phyloP scores from a whole-genome alignment of 2,329 filamentous ascomycete genomes.

The Drechslera avenae region DNA sequence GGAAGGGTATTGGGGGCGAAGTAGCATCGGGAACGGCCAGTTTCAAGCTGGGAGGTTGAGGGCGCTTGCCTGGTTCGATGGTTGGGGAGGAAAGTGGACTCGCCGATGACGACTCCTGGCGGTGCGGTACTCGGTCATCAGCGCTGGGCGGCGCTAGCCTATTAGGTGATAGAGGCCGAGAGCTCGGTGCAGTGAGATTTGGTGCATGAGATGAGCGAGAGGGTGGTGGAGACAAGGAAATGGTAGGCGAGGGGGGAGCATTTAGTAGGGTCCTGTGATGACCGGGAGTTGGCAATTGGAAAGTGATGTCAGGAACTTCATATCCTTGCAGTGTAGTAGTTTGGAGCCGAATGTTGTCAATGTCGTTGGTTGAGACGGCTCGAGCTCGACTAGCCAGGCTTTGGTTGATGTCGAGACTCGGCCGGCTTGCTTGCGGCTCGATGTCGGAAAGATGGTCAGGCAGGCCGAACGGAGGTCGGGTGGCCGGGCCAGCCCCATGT shows the following conservation, averaged over 20 bases:
- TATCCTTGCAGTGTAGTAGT: conserved; percentile 37
- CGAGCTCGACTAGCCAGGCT: conserved; percentile 47
- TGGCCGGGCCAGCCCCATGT: conserved; percentile 55
- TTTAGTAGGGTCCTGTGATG: conserved; percentile 22
- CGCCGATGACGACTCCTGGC: conserved; percentile 24
- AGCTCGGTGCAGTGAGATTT: conserved; percentile 34
- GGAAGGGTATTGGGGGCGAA: conserved; percentile 67
- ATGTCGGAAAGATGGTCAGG: conserved; percentile 22
- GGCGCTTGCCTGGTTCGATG: conserved; percentile 26
- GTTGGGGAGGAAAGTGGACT: conserved; percentile 38
- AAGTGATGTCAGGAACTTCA: conserved; percentile 42
- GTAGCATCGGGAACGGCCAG: conserved; percentile 50
- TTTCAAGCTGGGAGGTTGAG: conserved; percentile 47
- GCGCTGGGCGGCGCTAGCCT: conserved; percentile 50
- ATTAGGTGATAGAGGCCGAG: conserved; percentile 29
- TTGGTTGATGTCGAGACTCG: conserved; percentile 38
- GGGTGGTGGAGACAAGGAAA: conserved; percentile 48
- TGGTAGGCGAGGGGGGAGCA: conserved; percentile 44
- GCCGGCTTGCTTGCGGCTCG: conserved; percentile 31
- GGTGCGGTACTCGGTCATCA: conserved; percentile 22
- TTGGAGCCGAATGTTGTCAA: conserved; percentile 54
- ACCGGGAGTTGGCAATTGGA: conserved; percentile 43
- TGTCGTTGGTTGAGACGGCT: conserved; percentile 66
- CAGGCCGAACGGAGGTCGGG: conserved; percentile 45
- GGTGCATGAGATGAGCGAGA: conserved; percentile 37